Base-by-base conservation (phyloP, 345 rosid species). In the Schrenkiella parvula region DNA sequence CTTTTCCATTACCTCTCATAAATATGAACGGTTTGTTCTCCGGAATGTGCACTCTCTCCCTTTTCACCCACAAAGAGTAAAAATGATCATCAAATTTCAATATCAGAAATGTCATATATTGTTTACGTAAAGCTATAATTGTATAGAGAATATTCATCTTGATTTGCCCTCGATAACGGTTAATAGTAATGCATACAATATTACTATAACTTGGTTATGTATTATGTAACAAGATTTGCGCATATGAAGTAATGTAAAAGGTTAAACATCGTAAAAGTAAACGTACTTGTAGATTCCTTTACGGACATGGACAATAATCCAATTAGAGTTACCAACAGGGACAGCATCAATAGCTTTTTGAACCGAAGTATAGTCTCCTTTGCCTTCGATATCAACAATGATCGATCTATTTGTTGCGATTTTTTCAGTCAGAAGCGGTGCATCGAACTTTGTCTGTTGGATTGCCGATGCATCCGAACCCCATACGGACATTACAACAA, bases 1-100 rank as follows among this genome's bases (percentile, higher is more conserved):
- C 97, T 79, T 50, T 93, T 5, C 98, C 98, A 22, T 93, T 91
- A 39, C 98, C 98, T 81, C 98, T 88, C 92, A 93, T 26, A 84
- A 93, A 93, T 56, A 93, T 86, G 47, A 72, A 91, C 1, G 89
- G 92, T 53, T 89, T 93, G 41, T 71, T 85, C 66, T 79, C 71
- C 1, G 98, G 95, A 60, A 91, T 75, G 52, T 79, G 83, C 28
- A 91, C 84, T 81, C 84, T 93, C 79, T 91, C 98, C 66, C 97
- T 88, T 75, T 75, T 60, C 43, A 1, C 6, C 48, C 44, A n/a
- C n/a, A 21, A 11, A 32, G 22, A 11, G 2, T 11, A 15, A 56
- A 13, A 8, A 9, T n/a, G n/a, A n/a, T 13, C 43, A 50, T 37
- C 52, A 37, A 56, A 56, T 21, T 50, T 48, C 29, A 21, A 48